These are phyloP conservation scores for Trichoderma orchidacearum DNA, from an alignment of 495 filamentous ascomycete species.

Conservation along the genomic window DNA sequence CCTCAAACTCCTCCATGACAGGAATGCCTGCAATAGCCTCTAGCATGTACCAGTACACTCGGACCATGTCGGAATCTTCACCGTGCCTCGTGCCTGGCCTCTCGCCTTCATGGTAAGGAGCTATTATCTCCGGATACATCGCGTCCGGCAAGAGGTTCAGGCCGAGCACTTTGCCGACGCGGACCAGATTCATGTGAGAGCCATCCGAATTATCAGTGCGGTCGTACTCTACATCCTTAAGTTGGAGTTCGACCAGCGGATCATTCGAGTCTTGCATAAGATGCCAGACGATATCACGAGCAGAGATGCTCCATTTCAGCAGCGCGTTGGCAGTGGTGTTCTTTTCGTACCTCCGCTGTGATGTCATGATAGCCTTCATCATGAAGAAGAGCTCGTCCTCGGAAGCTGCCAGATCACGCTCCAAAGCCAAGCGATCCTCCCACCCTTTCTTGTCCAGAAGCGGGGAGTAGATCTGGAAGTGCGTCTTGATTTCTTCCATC, in stretches of 20 bases:
- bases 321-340: constrained; percentile 59
- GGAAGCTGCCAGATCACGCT: constrained; percentile 74
- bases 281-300: constrained; percentile 93
- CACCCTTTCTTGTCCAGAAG: constrained; percentile 82
- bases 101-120: constrained; percentile 62
- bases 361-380: constrained; percentile 98
- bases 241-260: constrained; percentile 85
- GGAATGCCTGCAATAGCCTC: constrained; percentile 97
- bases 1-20: constrained; percentile 93
- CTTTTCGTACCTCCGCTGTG: constrained; percentile 75
- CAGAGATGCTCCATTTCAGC: constrained; percentile 78
- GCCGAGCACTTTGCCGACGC: constrained; percentile 71
- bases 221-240: constrained; percentile 80
- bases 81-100: constrained; percentile 37
- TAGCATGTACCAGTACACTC: constrained; percentile 92
- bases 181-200: constrained; percentile 84
- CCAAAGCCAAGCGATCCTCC: constrained; percentile 74
- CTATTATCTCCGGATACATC: constrained; percentile 89
- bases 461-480: constrained; percentile 85
- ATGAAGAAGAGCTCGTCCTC: constrained; percentile 99
- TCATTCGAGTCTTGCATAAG: constrained; percentile 73
- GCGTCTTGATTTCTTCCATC: constrained; percentile 89
- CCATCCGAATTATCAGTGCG: constrained; percentile 93
- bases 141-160: constrained; percentile 82
- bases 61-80: constrained; percentile 57